A percentile compares a stretch with the other conserved stretches of the same genome.
Evolutionary conservation across 31 red algal genomes (phyloP).

Genomic region (Asparagopsis taxiformis): DNA sequence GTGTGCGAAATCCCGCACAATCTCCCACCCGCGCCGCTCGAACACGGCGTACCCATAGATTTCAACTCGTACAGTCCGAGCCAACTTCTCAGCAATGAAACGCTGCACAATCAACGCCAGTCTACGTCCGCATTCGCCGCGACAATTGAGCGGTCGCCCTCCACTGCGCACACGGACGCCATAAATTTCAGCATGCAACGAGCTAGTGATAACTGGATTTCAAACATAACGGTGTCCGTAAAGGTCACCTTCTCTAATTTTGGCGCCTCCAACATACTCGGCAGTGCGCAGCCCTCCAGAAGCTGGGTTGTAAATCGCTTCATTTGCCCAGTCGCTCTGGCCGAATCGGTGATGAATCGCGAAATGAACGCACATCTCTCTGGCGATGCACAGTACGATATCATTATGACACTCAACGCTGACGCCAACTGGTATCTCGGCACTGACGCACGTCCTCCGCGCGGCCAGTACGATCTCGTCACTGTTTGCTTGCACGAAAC

Average conservation of each 20-base stretch:
- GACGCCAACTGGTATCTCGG: constrained; percentile 53
- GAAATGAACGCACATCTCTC: constrained; percentile 15
- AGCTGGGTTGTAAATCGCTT: constrained; percentile 57
- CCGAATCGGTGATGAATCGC: constrained; percentile 33
- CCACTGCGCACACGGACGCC: constrained; percentile 10
- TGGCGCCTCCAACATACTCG: constrained; percentile 23
- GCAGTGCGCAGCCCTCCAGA: constrained; percentile 39
- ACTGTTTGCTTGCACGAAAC: constrained; percentile 82
- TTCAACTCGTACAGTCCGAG: constrained; percentile 35
- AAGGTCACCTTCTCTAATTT: constrained; percentile 50
- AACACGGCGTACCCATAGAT: constrained; percentile 25
- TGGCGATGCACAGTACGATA: constrained; percentile 30
- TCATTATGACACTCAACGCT: constrained; percentile 66
- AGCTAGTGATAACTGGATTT: constrained; percentile 35
- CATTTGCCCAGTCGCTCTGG: constrained; percentile 65
- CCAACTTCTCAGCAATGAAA: background rate
- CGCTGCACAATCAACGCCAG: background rate
- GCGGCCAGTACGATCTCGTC: constrained; percentile 46
- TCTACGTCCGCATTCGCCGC: constrained; percentile 11
- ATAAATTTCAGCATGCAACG: constrained; percentile 51
- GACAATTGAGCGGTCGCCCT: constrained; percentile 10
- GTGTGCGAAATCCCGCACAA: constrained; percentile 30
- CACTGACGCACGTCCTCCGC: constrained; percentile 28
- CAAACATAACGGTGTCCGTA: constrained; percentile 39
- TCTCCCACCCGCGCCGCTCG: constrained; percentile 38